Evolutionary conservation across 2,329 filamentous ascomycete species (phyloP).

Genomic region (Calonectria honghensis): DNA sequence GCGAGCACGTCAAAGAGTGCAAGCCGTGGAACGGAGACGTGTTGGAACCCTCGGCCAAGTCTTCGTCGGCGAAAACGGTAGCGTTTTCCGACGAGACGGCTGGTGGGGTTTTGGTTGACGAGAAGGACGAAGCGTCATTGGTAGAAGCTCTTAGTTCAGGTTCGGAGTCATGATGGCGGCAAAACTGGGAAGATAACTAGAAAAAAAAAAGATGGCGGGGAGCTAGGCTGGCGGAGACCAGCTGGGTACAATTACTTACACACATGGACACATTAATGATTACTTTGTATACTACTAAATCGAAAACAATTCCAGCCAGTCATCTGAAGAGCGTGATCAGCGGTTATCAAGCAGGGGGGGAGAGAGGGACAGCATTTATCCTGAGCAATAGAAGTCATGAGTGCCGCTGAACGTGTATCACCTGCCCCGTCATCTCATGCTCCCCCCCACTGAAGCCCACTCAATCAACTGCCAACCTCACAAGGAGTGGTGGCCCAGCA

Average conservation of each 20-base stretch:
- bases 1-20: constrained; percentile 88
- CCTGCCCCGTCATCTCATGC: constrained; percentile 2
- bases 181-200: constrained; percentile 15
- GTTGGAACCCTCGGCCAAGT: constrained; percentile 73
- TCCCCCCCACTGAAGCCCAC: constrained; percentile 25
- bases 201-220: not conserved
- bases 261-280: constrained; percentile 10
- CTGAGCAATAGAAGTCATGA: constrained; percentile 15
- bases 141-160: constrained; percentile 52
- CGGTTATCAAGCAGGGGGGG: not conserved
- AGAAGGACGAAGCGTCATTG: constrained; percentile 48
- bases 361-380: not conserved
- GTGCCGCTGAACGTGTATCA: constrained; percentile 16
- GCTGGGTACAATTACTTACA: constrained; percentile 17
- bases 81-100: constrained; percentile 76
- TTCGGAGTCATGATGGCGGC: constrained; percentile 44
- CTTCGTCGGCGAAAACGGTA: constrained; percentile 72
- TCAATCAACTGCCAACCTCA: not conserved
- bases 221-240: constrained; percentile 9
- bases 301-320: not conserved
- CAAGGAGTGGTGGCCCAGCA: not conserved
- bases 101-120: constrained; percentile 58
- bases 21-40: constrained; percentile 95
- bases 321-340: not conserved
- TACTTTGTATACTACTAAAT: constrained; percentile 28